These are phyloP conservation scores for Lathyrus sativus DNA, from an alignment of 306 rosid species.

Conservation along the genomic window DNA sequence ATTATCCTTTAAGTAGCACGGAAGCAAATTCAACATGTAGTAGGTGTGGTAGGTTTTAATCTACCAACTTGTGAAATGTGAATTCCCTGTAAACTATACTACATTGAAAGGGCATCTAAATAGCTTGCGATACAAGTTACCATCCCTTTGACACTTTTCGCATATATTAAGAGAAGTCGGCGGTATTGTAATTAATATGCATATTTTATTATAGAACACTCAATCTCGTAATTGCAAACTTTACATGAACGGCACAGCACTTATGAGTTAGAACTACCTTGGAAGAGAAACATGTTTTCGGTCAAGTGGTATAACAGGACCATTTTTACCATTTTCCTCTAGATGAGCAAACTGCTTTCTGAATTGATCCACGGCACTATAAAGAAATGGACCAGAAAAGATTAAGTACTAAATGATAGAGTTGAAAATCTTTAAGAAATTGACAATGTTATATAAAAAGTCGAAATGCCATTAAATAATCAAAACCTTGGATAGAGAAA, in stretches of 20 bases:
- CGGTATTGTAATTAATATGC: not conserved
- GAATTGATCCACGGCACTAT: conserved; percentile 93
- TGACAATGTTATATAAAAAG: not conserved
- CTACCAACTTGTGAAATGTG: conserved; percentile 13
- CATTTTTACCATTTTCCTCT: conserved; percentile 87
- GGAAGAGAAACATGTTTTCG: conserved; percentile 96
- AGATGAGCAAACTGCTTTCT: conserved; percentile 93
- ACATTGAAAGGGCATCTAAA: conserved; percentile 28
- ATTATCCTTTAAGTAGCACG: not conserved
- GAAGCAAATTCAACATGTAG: conserved; percentile 28
- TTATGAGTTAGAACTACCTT: conserved; percentile 55
- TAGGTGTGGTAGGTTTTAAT: conserved; percentile 29
- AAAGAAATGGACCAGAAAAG: conserved; percentile 33
- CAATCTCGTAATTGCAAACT: too few species aligned
- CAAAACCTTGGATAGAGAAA: conserved; percentile 88
- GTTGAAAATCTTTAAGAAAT: conserved; percentile 9
- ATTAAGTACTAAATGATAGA: conserved; percentile 22
- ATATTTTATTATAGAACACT: not conserved
- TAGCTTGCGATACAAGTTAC: conserved; percentile 26
- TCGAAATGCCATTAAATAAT: conserved; percentile 7
- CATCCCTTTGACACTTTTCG: not conserved
- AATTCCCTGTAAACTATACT: conserved; percentile 8
- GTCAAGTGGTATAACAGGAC: conserved; percentile 83
- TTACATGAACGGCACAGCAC: not conserved
- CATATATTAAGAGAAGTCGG: not conserved